These are phyloP conservation scores for Auriscalpium microsporum DNA, from an alignment of 768 basidiomycete species.

Conservation along the genomic window DNA sequence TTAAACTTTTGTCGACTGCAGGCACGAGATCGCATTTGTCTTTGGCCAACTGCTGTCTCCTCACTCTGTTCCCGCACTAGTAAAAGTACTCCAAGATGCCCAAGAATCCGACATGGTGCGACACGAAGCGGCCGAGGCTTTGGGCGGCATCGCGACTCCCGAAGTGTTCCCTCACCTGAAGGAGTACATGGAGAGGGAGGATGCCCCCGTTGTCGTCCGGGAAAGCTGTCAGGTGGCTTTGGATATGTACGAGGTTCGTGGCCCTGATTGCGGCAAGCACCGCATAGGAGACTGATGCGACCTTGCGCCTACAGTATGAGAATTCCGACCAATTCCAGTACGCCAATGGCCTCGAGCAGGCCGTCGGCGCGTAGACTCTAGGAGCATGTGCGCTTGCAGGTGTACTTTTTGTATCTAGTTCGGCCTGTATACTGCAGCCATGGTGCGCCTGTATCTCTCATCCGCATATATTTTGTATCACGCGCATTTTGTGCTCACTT, in stretches of 20 bases:
- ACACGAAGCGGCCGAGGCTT: constrained; percentile 96
- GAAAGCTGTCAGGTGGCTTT: constrained; percentile 96
- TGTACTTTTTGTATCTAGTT: neutral
- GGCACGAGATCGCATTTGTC: constrained; percentile 97
- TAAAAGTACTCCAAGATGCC: constrained; percentile 64
- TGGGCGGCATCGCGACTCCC: constrained; percentile 93
- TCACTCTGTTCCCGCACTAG: constrained; percentile 78
- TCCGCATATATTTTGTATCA: neutral
- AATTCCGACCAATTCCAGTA: constrained; percentile 79
- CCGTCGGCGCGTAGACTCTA: constrained; percentile 9
- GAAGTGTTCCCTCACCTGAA: constrained; percentile 82
- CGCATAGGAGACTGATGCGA: neutral
- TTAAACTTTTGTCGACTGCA: constrained; percentile 21
- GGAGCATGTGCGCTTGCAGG: constrained; percentile 15
- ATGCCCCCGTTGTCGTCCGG: constrained; percentile 81
- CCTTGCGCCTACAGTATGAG: constrained; percentile 47
- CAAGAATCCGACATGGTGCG: constrained; percentile 93
- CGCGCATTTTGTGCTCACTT: neutral
- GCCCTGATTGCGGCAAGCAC: too few species aligned
- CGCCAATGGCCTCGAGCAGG: constrained; percentile 41
- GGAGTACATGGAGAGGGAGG: constrained; percentile 72
- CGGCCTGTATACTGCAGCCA: neutral
- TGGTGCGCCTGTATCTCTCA: neutral
- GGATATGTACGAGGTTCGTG: constrained; percentile 90
- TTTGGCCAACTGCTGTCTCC: constrained; percentile 92